Conservation (phyloP, 306 rosid species). For the Spatholobus suberectus region DNA sequence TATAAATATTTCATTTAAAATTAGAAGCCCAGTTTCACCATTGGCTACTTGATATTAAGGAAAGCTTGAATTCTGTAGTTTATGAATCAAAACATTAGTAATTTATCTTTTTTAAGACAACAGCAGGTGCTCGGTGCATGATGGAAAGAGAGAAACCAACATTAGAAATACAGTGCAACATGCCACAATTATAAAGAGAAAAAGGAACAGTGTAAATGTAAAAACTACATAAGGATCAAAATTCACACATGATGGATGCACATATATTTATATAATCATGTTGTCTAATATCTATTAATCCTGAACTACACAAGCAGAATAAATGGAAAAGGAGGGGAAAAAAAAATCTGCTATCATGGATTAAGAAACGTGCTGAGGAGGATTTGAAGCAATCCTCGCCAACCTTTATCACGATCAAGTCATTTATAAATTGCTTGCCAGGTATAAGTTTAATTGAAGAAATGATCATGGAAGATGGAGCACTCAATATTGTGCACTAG, state of each 20-base stretch:
- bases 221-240: background rate
- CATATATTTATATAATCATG: background rate
- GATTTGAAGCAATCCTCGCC: background rate
- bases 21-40: background rate
- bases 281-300: background rate
- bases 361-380: background rate
- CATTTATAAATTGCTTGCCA: slow-evolving; percentile 10
- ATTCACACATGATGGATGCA: background rate
- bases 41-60: background rate
- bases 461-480: slow-evolving; percentile 2
- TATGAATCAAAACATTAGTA: background rate
- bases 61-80: background rate
- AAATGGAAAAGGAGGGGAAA: background rate
- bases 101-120: background rate
- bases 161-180: background rate
- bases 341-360: background rate
- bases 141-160: background rate
- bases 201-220: background rate
- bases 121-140: background rate
- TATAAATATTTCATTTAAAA: background rate
- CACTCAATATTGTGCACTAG: background rate
- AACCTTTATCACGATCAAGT: background rate
- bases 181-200: background rate
- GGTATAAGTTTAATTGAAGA: slow-evolving; percentile 16
- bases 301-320: background rate